Evolutionary conservation across 2,329 filamentous ascomycete species (phyloP), one percentile per base, ranked within the genome.

Genomic region (Fusarium camptoceras): DNA sequence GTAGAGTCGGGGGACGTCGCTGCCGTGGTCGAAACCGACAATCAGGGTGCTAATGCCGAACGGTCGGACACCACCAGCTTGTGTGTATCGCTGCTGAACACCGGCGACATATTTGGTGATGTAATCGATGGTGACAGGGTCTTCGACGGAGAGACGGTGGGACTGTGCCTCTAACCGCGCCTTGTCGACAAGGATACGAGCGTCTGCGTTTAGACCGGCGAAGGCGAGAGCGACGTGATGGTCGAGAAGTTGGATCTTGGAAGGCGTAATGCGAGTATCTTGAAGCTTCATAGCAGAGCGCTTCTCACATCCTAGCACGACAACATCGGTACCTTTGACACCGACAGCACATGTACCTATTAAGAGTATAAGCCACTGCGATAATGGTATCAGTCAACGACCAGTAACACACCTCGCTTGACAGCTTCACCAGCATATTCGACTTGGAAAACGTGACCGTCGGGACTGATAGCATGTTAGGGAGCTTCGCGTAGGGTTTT

Each of bases 361-460:
- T 49, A 46, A 31, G 64, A 53, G 60, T 68, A 62, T 72, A 59
- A 75, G 72, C 55, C 48, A 48, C 67, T 20, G 53, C 25, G 30
- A 48, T 39, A 50, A 54, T 37, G 43, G 48, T 56, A 47, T 58
- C 18, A 41, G 37, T n/a, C 25, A 53, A 7, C 24, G 24, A 53
- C 42, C 34, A 53, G 14, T 76, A 51, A 76, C 80, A 64, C 84
- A 96, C 95, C 96, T 94, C 96, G 86, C 88, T 99, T 99, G 75
- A 99, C 96, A 74, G 96, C 96, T 85, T 99, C 96, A 75, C 97
- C 92, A 59, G 96, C 96, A 88, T 99, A 99, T 88, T 99, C 96
- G 78, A 99, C 96, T 84, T 99, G 96, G 85, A 99, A 99, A 78
- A 99, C 96, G 86, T 99, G 96, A 83, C 96, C 96, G 84, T 99